Evolutionary conservation across 2,329 filamentous ascomycete genomes (phyloP).

Genomic region (Aspergillus ruber): DNA sequence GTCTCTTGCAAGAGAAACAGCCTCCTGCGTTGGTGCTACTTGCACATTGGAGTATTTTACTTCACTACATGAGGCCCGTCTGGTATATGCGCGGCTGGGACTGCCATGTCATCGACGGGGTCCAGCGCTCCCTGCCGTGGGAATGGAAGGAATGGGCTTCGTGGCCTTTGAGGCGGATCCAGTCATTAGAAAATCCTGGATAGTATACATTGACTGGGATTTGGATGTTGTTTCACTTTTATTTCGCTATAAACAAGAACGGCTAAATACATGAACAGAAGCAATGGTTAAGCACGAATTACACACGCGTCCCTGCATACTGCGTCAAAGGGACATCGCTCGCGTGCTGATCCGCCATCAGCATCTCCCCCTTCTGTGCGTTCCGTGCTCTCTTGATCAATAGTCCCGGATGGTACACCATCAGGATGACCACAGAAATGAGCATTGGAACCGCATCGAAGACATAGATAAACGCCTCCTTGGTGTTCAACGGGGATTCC

Average conservation of each 20-base stretch:
- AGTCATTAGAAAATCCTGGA: not conserved
- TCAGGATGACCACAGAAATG: constrained; percentile 13
- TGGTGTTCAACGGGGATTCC: constrained; percentile 11
- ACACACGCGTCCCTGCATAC: not conserved
- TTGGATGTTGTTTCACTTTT: not conserved
- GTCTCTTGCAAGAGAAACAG: constrained; percentile 20
- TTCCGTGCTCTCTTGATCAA: constrained; percentile 12
- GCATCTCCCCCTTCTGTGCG: constrained; percentile 8
- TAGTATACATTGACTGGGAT: not conserved
- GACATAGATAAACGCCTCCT: constrained; percentile 26
- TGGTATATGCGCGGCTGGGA: constrained; percentile 32
- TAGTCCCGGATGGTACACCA: constrained; percentile 20
- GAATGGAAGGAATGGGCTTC: constrained; percentile 19
- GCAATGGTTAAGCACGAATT: not conserved
- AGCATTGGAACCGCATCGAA: constrained; percentile 27
- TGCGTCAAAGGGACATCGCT: constrained; percentile 12
- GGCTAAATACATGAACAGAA: not conserved
- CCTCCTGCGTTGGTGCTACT: constrained; percentile 22
- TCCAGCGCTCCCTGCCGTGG: constrained; percentile 12
- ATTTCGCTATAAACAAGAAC: not conserved
- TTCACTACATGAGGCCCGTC: constrained; percentile 14
- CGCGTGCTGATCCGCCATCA: constrained; percentile 5
- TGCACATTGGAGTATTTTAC: constrained; percentile 25
- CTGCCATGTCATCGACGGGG: constrained; percentile 24
- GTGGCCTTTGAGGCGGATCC: constrained; percentile 14